Evolutionary conservation across 495 filamentous ascomycete genomes (phyloP).

Genomic region (Acidiella bohemica): DNA sequence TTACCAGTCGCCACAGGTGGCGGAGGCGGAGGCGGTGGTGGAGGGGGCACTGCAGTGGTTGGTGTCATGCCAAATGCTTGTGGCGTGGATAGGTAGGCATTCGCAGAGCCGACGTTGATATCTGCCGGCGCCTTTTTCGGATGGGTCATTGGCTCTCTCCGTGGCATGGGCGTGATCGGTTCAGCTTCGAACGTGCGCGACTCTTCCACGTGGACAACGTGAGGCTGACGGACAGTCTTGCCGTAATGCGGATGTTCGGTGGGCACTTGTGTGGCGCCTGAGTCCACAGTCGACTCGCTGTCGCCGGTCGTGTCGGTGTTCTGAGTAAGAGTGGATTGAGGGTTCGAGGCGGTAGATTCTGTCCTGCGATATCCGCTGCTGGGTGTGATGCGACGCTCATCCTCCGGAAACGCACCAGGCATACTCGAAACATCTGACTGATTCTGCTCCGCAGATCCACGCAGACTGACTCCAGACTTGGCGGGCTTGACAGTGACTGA

Average conservation of each 20-base stretch:
- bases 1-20: constrained; percentile 57
- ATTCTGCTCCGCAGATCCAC: constrained; percentile 13
- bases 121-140: constrained; percentile 1
- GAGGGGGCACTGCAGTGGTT: constrained; percentile 14
- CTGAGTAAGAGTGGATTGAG: constrained; percentile 11
- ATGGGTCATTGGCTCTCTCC: too few relatives aligned
- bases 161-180: too few relatives aligned
- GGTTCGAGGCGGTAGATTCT: constrained; percentile 13
- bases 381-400: constrained; percentile 16
- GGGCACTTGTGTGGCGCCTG: constrained; percentile 53
- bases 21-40: constrained; percentile 65
- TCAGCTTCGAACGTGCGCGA: not conserved
- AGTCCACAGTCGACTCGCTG: constrained; percentile 36
- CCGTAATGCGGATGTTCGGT: constrained; percentile 37
- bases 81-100: constrained; percentile 4
- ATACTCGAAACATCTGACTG: constrained; percentile 18
- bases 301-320: constrained; percentile 26
- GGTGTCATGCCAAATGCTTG: constrained; percentile 13
- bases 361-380: constrained; percentile 16
- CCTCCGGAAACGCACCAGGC: constrained; percentile 16
- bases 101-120: constrained; percentile 6
- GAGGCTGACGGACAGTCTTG: constrained; percentile 34
- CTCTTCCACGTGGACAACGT: constrained; percentile 33
- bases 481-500: constrained; percentile 7
- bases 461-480: constrained; percentile 24